phyloP scores from a whole-genome alignment of 805 yeast species.

The Limtongia smithiae region DNA sequence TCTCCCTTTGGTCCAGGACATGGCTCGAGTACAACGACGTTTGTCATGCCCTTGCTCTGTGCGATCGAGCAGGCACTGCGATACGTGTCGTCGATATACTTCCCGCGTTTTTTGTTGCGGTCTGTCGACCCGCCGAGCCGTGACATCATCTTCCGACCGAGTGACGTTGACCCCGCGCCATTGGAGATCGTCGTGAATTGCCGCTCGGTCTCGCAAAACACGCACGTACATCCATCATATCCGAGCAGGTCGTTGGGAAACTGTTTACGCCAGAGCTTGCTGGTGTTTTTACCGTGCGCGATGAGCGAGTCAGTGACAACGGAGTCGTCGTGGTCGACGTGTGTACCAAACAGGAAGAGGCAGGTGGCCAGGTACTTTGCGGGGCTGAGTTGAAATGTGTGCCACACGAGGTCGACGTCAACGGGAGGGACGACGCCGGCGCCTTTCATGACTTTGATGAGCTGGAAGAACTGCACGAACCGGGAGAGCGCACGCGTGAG shows the following conservation, averaged over 20 bases:
- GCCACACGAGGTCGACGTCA: slow-evolving; percentile 29
- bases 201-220: slow-evolving; percentile 5
- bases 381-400: slow-evolving; percentile 28
- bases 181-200: not conserved
- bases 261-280: not conserved
- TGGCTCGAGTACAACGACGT: not conserved
- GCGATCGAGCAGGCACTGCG: not conserved
- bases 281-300: not conserved
- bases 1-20: not conserved
- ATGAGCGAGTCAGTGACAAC: not conserved
- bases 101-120: not conserved
- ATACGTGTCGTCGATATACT: not conserved
- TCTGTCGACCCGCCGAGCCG: not conserved
- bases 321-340: slow-evolving; percentile 1
- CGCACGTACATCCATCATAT: slow-evolving; percentile 5
- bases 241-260: not conserved
- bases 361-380: not conserved
- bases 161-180: no score
- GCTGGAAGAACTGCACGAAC: slow-evolving; percentile 15
- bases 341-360: not conserved
- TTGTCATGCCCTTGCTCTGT: not conserved
- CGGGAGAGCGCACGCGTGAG: slow-evolving; percentile 8
- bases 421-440: slow-evolving; percentile 20
- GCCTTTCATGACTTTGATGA: slow-evolving; percentile 4
- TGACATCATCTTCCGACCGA: no score